Evolutionary conservation across 345 rosid genomes (phyloP).

Genomic region (Camelina hispida): DNA sequence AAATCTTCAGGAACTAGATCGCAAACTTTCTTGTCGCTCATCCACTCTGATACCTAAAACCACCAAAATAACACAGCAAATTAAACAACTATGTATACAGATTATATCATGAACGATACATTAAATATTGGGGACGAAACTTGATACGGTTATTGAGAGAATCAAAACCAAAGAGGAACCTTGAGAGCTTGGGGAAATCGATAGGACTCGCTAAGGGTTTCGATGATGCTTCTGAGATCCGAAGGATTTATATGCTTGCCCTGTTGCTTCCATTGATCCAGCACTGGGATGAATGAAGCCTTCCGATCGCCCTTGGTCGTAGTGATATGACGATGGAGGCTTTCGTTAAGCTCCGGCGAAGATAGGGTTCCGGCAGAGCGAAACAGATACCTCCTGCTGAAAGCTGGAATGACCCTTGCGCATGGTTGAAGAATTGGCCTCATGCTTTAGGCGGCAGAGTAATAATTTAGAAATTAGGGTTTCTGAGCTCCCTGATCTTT

Average conservation of each 20-base stretch:
- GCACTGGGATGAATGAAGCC: background rate
- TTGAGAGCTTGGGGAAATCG: slow-evolving; percentile 1
- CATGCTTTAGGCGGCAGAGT: slow-evolving; percentile 3
- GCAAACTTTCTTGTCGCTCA: too few species aligned
- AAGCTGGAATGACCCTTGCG: background rate
- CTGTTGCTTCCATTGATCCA: background rate
- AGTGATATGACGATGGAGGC: background rate
- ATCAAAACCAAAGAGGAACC: background rate
- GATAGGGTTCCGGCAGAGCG: slow-evolving; percentile 15
- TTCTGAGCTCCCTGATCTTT: background rate
- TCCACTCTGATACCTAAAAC: too few species aligned
- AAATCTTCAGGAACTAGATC: too few species aligned
- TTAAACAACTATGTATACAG: too few species aligned
- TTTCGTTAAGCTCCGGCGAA: slow-evolving; percentile 9
- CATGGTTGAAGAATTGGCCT: background rate
- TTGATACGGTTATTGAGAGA: background rate
- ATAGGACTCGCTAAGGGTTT: background rate
- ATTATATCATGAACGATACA: too few species aligned
- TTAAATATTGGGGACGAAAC: background rate
- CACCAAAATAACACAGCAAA: too few species aligned
- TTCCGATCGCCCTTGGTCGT: background rate
- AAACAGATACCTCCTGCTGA: background rate
- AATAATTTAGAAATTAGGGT: background rate
- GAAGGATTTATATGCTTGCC: background rate
- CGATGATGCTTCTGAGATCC: slow-evolving; percentile 1